A percentile compares a stretch with the other conserved stretches of the same genome.
These are phyloP conservation scores for Lasiosphaeria ovina DNA, from an alignment of 495 filamentous ascomycete genomes.

Conservation along the genomic window DNA sequence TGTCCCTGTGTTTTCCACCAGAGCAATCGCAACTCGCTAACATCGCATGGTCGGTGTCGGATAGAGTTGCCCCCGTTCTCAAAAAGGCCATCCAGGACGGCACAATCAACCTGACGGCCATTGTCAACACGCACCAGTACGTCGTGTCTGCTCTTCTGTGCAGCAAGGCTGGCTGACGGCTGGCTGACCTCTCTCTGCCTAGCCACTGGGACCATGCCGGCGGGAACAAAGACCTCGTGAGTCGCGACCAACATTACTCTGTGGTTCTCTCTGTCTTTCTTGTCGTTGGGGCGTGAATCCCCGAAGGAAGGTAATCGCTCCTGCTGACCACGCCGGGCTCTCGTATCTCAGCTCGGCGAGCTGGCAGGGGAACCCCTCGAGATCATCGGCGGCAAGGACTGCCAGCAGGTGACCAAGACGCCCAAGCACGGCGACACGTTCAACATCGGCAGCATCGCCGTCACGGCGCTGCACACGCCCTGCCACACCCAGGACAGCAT, in stretches of 20 bases:
- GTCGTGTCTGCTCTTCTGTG: slow-evolving; percentile 23
- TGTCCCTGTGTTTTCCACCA: not conserved
- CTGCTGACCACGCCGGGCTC: too few relatives aligned
- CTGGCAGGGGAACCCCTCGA: slow-evolving; percentile 55
- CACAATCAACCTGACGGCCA: slow-evolving; percentile 78
- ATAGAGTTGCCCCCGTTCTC: slow-evolving; percentile 77
- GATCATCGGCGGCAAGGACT: slow-evolving; percentile 86
- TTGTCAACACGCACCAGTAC: slow-evolving; percentile 97
- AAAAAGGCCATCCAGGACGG: slow-evolving; percentile 67
- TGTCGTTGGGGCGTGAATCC: too few relatives aligned
- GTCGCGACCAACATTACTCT: slow-evolving; percentile 10
- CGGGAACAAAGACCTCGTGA: slow-evolving; percentile 78
- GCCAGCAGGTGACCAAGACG: slow-evolving; percentile 71
- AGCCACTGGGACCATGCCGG: slow-evolving; percentile 96
- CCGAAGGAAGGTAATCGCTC: too few relatives aligned
- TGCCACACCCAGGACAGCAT: slow-evolving; percentile 99
- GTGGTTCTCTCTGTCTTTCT: too few relatives aligned
- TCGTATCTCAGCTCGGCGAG: slow-evolving; percentile 57
- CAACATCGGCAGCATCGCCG: slow-evolving; percentile 79
- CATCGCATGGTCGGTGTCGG: too few relatives aligned
- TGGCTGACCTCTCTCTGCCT: not conserved
- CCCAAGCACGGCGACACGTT: slow-evolving; percentile 74
- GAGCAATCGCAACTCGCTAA: not conserved
- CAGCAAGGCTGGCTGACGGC: too few relatives aligned
- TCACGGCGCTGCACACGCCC: slow-evolving; percentile 89